Conservation (phyloP, 768 basidiomycete species). For the Kwoniella shandongensis region DNA sequence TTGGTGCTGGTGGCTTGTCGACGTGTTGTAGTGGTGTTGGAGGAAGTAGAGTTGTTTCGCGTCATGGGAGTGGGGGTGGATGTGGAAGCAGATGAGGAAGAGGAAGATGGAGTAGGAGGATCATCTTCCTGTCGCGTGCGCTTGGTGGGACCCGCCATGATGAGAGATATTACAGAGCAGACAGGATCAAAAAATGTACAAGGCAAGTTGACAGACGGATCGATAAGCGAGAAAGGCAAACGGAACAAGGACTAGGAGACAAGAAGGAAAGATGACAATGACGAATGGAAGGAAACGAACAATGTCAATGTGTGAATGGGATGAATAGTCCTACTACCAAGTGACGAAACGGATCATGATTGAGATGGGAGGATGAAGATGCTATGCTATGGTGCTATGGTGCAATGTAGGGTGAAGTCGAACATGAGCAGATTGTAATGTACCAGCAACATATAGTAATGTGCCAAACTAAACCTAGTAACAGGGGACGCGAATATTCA, state of each 20-base stretch:
- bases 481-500: too few species aligned
- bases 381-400: neutral
- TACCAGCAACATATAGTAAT: too few species aligned
- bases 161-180: neutral
- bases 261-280: neutral
- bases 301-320: too few species aligned
- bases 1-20: constrained; percentile 4
- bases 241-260: constrained; percentile 1
- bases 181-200: neutral
- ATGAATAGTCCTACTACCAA: too few species aligned
- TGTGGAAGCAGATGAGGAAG: constrained; percentile 5
- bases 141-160: constrained; percentile 24
- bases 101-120: neutral
- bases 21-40: constrained; percentile 7
- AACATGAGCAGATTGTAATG: constrained; percentile 1
- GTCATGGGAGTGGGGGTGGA: constrained; percentile 4
- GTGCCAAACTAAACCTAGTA: too few species aligned
- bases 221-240: neutral
- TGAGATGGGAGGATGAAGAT: neutral
- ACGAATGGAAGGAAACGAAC: constrained; percentile 4
- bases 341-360: constrained; percentile 1
- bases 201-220: constrained; percentile 3
- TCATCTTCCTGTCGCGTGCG: constrained; percentile 22
- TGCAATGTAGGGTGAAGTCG: too few species aligned
- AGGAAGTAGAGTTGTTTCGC: neutral